Conservation (phyloP, 495 filamentous ascomycete species). For the Penicillium egyptiacum region DNA sequence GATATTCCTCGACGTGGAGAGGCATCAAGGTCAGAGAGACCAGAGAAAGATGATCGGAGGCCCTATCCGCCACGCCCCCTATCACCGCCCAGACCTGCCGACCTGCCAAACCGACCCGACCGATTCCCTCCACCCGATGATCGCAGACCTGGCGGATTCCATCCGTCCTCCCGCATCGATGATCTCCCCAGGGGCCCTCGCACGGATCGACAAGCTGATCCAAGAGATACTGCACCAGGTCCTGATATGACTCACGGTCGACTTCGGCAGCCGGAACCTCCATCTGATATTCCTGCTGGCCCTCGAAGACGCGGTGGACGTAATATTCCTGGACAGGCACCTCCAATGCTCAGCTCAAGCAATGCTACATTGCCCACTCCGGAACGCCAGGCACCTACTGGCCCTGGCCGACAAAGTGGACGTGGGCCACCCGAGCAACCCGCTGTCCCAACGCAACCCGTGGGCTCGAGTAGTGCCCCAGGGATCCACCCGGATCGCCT, state of each 20-base stretch:
- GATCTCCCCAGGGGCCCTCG: slow-evolving; percentile 46
- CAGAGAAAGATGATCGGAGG: slow-evolving; percentile 42
- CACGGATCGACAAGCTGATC: slow-evolving; percentile 35
- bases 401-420: slow-evolving; percentile 37
- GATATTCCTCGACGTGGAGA: slow-evolving; percentile 40
- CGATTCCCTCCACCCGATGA: slow-evolving; percentile 37
- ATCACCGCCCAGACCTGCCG: slow-evolving; percentile 32
- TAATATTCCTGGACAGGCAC: slow-evolving; percentile 33
- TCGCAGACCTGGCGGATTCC: slow-evolving; percentile 31
- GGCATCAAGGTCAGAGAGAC: slow-evolving; percentile 30
- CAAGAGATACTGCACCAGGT: slow-evolving; percentile 27
- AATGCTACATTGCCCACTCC: slow-evolving; percentile 26
- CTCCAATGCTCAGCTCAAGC: slow-evolving; percentile 19
- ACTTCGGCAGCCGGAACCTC: slow-evolving; percentile 52
- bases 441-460: slow-evolving; percentile 23
- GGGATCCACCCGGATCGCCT: slow-evolving; percentile 55
- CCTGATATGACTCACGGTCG: slow-evolving; percentile 57
- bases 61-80: slow-evolving; percentile 26
- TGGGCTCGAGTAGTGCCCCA: slow-evolving; percentile 31
- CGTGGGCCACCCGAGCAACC: slow-evolving; percentile 32
- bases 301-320: slow-evolving; percentile 50
- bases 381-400: slow-evolving; percentile 41
- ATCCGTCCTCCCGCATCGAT: slow-evolving; percentile 29
- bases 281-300: slow-evolving; percentile 66
- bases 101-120: slow-evolving; percentile 41